Evolutionary conservation across 139 green algal species (phyloP).

Genomic region (Ettlia oleoabundans): DNA sequence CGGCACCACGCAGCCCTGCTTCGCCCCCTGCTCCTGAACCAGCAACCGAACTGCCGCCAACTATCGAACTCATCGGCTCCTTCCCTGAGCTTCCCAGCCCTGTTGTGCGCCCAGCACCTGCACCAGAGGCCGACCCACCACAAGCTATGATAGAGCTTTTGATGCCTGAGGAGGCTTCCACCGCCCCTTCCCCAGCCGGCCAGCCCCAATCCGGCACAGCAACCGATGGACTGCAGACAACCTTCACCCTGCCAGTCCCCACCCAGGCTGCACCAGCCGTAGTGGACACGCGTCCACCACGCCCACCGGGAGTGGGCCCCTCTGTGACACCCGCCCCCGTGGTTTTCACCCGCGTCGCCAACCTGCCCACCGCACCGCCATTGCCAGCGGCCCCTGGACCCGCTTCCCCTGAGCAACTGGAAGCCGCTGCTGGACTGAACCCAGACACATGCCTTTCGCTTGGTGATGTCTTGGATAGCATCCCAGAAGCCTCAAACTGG

Average conservation of each 20-base stretch:
- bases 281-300: constrained; percentile 12
- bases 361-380: constrained; percentile 5
- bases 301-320: constrained; percentile 17
- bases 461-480: constrained; percentile 31
- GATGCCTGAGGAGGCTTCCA: not conserved
- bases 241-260: not conserved
- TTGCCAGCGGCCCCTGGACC: not conserved
- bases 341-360: not conserved
- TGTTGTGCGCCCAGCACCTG: no score
- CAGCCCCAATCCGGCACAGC: not conserved
- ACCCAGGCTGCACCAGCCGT: not conserved
- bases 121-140: no score
- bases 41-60: no score
- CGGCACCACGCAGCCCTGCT: no score
- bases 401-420: not conserved
- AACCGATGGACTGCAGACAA: not conserved
- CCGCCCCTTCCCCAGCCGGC: not conserved
- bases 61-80: no score
- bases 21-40: no score
- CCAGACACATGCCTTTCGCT: constrained; percentile 32
- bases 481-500: constrained; percentile 38
- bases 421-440: not conserved
- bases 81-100: no score
- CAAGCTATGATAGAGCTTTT: no score
- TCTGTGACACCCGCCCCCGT: constrained; percentile 13